These are phyloP conservation scores for Albophoma yamanashiensis DNA, from an alignment of 2,329 filamentous ascomycete genomes.

Conservation along the genomic window DNA sequence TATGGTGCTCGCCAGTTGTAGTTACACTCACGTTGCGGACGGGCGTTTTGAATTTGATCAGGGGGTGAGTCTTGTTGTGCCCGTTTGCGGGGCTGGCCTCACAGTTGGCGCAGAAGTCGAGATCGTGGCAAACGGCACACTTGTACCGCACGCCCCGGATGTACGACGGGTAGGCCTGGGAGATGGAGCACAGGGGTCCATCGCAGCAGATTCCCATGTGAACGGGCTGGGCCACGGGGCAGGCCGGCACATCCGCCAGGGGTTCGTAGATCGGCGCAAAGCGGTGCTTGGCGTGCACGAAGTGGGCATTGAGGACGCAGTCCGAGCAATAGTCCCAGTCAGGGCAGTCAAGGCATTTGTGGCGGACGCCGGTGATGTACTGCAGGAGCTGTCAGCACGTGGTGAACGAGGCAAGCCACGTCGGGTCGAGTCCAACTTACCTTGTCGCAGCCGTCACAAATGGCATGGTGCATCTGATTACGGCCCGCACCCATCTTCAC, in stretches of 20 bases:
- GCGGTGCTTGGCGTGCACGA: slow-evolving; percentile 71
- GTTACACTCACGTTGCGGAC: slow-evolving; percentile 81
- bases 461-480: slow-evolving; percentile 71
- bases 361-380: slow-evolving; percentile 76
- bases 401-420: not conserved
- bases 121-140: slow-evolving; percentile 90
- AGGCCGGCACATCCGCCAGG: slow-evolving; percentile 24
- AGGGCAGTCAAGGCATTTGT: slow-evolving; percentile 95
- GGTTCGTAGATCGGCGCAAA: slow-evolving; percentile 83
- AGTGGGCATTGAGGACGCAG: slow-evolving; percentile 57
- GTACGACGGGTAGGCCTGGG: slow-evolving; percentile 47
- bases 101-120: slow-evolving; percentile 89
- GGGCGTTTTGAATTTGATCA: slow-evolving; percentile 94
- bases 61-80: slow-evolving; percentile 91
- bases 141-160: slow-evolving; percentile 90
- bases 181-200: slow-evolving; percentile 69
- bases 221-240: slow-evolving; percentile 24
- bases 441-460: slow-evolving; percentile 87
- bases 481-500: slow-evolving; percentile 69
- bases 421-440: not conserved
- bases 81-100: slow-evolving; percentile 75
- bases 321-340: slow-evolving; percentile 91
- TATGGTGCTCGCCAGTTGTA: slow-evolving; percentile 67
- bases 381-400: slow-evolving; percentile 4
- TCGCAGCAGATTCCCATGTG: slow-evolving; percentile 92